Evolutionary conservation across 306 rosid genomes (phyloP).

Genomic region (Heteromeles arbutifolia): DNA sequence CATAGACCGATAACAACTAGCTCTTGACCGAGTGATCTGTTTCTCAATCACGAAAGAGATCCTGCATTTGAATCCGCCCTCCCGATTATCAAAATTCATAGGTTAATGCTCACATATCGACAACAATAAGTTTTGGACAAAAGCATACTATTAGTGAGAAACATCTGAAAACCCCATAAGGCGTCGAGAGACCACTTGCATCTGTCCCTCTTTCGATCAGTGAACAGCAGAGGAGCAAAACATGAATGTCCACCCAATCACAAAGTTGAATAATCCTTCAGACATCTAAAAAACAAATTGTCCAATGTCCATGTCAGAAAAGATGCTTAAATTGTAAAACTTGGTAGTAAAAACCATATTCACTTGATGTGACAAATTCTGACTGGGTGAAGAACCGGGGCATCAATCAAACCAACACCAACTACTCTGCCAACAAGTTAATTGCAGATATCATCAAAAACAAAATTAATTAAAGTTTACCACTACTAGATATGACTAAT

Average conservation of each 20-base stretch:
- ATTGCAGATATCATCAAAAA: conserved; percentile 28
- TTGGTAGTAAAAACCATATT: not conserved
- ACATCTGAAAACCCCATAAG: conserved; percentile 81
- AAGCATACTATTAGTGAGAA: conserved; percentile 84
- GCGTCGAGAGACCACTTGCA: conserved; percentile 67
- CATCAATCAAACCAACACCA: conserved; percentile 60
- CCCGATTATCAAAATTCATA: not conserved
- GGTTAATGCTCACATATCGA: not conserved
- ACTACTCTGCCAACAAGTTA: conserved; percentile 64
- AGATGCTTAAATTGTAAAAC: not conserved
- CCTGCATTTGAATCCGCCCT: not conserved
- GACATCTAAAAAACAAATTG: conserved; percentile 46
- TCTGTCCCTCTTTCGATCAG: conserved; percentile 58
- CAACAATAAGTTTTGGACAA: not conserved
- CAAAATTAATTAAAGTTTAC: not conserved
- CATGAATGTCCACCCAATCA: conserved; percentile 89
- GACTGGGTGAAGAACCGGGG: conserved; percentile 95
- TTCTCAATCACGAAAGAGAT: not conserved
- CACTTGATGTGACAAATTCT: conserved; percentile 15
- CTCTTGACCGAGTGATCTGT: not conserved
- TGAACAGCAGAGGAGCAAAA: conserved; percentile 83
- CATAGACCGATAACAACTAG: not conserved
- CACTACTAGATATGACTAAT: not conserved
- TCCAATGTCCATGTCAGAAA: conserved; percentile 11
- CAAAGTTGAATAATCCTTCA: conserved; percentile 91